A percentile compares a stretch with the other conserved stretches of the same genome.
Conservation (phyloP, 2,329 filamentous ascomycete genomes). For the Ophioceras dolichostomum region DNA sequence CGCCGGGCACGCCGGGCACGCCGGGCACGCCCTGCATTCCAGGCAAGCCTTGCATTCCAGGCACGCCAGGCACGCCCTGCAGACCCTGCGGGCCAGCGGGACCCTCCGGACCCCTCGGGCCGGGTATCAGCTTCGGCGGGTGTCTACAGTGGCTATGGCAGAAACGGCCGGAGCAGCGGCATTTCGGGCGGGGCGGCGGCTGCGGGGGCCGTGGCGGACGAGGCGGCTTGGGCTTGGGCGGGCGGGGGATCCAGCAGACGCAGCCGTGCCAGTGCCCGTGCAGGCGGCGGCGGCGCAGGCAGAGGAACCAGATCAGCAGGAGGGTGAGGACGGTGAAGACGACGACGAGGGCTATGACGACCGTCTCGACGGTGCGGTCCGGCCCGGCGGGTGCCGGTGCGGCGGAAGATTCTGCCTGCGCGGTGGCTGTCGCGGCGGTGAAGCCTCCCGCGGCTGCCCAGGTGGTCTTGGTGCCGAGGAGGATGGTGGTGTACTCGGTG, state of each 20-base stretch:
- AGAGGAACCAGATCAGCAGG: neutral
- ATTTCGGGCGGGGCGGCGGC: too few relatives aligned
- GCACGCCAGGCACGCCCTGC: neutral
- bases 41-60: too few relatives aligned
- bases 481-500: neutral
- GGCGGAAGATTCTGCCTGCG: neutral
- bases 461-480: constrained; percentile 1
- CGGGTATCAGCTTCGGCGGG: too few relatives aligned
- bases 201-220: neutral
- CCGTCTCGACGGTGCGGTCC: neutral
- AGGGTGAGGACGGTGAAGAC: neutral
- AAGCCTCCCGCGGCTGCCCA: neutral
- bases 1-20: too few relatives aligned
- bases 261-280: neutral
- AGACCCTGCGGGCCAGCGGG: neutral
- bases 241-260: too few relatives aligned
- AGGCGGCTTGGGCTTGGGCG: neutral
- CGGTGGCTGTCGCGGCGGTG: neutral
- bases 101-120: too few relatives aligned
- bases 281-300: neutral
- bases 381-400: neutral
- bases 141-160: too few relatives aligned
- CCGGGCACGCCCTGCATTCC: too few relatives aligned
- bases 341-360: constrained; percentile 2
- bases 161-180: too few relatives aligned